A percentile compares a stretch with the other conserved stretches of the same genome.
These are phyloP conservation scores for Porpolomopsis calyptriformis DNA, from an alignment of 768 basidiomycete genomes.

Conservation along the genomic window DNA sequence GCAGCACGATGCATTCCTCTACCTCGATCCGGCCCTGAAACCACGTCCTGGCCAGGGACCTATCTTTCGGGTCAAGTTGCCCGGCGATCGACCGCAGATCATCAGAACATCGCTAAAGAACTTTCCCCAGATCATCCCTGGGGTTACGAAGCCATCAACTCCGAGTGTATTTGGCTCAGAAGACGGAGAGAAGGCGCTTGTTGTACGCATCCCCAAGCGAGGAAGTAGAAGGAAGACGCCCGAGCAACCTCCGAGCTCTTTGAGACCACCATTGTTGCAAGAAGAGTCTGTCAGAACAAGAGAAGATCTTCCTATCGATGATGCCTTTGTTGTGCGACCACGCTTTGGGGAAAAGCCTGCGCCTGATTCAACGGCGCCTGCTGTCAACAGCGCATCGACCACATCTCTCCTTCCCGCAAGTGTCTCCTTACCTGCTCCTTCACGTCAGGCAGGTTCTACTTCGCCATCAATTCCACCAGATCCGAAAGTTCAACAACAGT, in stretches of 20 bases:
- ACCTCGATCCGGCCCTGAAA: constrained; percentile 49
- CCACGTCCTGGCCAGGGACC: constrained; percentile 46
- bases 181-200: constrained; percentile 33
- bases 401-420: background rate
- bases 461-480: constrained; percentile 16
- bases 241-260: background rate
- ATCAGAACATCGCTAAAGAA: constrained; percentile 27
- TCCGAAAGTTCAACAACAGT: constrained; percentile 25
- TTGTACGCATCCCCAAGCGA: constrained; percentile 46
- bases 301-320: constrained; percentile 37
- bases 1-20: constrained; percentile 66
- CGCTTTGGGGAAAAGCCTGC: constrained; percentile 31
- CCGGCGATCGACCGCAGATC: constrained; percentile 35
- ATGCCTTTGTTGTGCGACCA: constrained; percentile 49
- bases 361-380: constrained; percentile 16
- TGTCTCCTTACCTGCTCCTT: constrained; percentile 16
- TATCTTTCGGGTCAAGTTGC: constrained; percentile 52
- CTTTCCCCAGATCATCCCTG: constrained; percentile 13
- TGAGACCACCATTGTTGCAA: background rate
- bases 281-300: constrained; percentile 16
- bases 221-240: constrained; percentile 26
- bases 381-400: background rate
- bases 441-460: constrained; percentile 14
- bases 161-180: constrained; percentile 24
- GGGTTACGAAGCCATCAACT: constrained; percentile 12